Conservation (phyloP, 116 monocot species). For the Cymodocea nodosa region DNA sequence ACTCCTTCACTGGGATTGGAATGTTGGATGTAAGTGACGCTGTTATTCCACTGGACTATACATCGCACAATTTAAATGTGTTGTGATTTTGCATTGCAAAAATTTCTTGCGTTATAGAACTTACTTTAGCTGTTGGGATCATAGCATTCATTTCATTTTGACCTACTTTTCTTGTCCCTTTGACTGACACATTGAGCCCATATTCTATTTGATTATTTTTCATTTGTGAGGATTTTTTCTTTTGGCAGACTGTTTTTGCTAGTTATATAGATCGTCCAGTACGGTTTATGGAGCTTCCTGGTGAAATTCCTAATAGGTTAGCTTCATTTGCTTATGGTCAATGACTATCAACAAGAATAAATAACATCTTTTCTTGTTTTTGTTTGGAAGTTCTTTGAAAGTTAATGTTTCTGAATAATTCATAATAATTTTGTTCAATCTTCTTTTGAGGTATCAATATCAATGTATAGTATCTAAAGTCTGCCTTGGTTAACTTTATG, state of each 20-base stretch:
- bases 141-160: not conserved
- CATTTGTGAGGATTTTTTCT: not conserved
- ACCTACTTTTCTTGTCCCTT: not conserved
- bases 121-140: not conserved
- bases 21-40: constrained; percentile 54
- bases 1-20: constrained; percentile 95
- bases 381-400: no score
- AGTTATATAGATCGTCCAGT: constrained; percentile 74
- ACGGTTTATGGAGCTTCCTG: constrained; percentile 99
- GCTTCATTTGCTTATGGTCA: no score
- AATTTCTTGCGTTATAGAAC: not conserved
- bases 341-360: no score
- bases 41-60: no score
- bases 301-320: constrained; percentile 96
- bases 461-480: no score
- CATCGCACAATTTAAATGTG: no score
- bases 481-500: no score
- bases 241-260: constrained; percentile 76
- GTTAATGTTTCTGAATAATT: no score
- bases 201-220: not conserved
- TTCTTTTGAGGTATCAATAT: no score
- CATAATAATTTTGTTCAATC: no score
- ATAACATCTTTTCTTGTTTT: no score
- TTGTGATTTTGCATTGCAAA: not conserved
- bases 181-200: not conserved